phyloP scores from a whole-genome alignment of 2,329 filamentous ascomycete genomes.

The Diaporthe capsici region DNA sequence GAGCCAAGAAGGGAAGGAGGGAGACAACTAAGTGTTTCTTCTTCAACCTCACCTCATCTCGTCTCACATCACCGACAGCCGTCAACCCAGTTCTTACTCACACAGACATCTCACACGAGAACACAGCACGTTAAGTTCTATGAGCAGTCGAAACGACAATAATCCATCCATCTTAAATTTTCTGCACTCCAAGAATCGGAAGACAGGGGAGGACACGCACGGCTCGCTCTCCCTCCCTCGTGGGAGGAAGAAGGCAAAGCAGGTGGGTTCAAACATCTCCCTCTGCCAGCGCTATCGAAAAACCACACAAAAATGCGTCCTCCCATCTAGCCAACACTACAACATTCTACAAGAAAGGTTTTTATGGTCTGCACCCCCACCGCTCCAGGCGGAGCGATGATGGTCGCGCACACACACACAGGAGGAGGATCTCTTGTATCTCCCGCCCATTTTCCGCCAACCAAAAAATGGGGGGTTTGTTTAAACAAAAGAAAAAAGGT shows the following conservation, averaged over 20 bases:
- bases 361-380: conserved; percentile 6
- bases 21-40: background rate
- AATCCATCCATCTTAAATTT: conserved; percentile 33
- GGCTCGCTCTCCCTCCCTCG: background rate
- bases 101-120: background rate
- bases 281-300: conserved; percentile 24
- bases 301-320: conserved; percentile 11
- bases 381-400: background rate
- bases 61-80: background rate
- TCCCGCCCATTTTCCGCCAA: conserved; percentile 10
- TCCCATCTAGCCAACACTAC: background rate
- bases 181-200: conserved; percentile 31
- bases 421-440: conserved; percentile 14
- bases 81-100: background rate
- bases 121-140: background rate
- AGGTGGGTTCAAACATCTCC: conserved; percentile 28
- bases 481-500: conserved; percentile 37
- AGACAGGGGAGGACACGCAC: conserved; percentile 32
- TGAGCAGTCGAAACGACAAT: conserved; percentile 10
- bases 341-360: conserved; percentile 29
- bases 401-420: background rate
- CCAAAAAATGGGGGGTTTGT: conserved; percentile 6
- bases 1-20: background rate
- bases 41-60: conserved; percentile 1
- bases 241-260: background rate